A percentile compares a stretch with the other conserved stretches of the same genome.
phyloP scores from a whole-genome alignment of 192 early-diverging fungal genomes.

The Gryganskiella cystojenkinii region DNA sequence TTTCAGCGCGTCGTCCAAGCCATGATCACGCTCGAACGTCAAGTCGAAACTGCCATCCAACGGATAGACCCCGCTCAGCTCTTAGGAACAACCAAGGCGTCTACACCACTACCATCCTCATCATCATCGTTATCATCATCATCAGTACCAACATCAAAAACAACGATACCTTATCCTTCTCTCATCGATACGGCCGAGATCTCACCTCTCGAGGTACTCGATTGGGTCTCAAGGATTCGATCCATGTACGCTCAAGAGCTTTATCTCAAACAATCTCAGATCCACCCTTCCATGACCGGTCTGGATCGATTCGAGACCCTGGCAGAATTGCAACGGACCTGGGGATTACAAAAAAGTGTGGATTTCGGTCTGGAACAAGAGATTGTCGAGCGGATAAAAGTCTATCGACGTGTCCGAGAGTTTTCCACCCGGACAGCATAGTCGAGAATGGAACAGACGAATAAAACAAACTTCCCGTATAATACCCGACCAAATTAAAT shows the following conservation, averaged over 20 bases:
- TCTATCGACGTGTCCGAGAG: conserved; percentile 45
- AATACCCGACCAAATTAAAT: no score
- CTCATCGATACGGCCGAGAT: conserved; percentile 44
- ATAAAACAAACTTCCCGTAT: no score
- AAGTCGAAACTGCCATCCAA: conserved; percentile 26
- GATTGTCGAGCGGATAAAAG: conserved; percentile 48
- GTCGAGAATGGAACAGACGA: no score
- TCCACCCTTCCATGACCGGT: conserved; percentile 28
- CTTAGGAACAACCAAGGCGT: not conserved
- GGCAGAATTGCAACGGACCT: conserved; percentile 29
- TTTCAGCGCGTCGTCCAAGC: conserved; percentile 30
- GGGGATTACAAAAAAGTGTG: conserved; percentile 37
- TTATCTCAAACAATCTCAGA: conserved; percentile 33
- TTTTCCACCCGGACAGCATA: conserved; percentile 18
- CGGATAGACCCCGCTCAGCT: conserved; percentile 31
- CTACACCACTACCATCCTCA: not conserved
- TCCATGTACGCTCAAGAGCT: conserved; percentile 45
- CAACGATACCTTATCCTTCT: not conserved
- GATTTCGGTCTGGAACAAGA: conserved; percentile 49
- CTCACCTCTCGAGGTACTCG: conserved; percentile 37
- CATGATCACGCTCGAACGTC: conserved; percentile 32
- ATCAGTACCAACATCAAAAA: not conserved
- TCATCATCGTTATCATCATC: not conserved
- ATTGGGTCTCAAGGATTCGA: conserved; percentile 42
- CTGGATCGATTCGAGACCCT: conserved; percentile 32